Evolutionary conservation across 1,139 yeast species (phyloP).

Genomic region (Casaregolazyma suthepensis): DNA sequence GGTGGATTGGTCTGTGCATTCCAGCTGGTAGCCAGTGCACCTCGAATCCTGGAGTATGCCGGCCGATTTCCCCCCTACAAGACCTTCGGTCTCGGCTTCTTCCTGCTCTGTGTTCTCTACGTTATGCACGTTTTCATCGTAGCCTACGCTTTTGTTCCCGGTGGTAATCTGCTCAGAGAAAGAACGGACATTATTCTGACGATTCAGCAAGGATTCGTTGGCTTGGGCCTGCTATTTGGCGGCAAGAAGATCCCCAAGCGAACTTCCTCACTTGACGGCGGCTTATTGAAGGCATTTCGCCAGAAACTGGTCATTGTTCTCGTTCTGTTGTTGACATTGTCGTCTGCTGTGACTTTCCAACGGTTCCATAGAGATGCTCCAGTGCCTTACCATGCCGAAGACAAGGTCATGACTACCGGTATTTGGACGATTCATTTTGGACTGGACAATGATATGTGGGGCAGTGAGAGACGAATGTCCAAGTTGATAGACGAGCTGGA

Average conservation of each 20-base stretch:
- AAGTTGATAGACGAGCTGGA: conserved; percentile 78
- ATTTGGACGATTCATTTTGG: conserved; percentile 99
- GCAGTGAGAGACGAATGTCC: conserved; percentile 84
- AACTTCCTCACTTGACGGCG: conserved; percentile 1
- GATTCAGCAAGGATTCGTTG: conserved; percentile 44
- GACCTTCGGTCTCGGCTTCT: conserved; percentile 50
- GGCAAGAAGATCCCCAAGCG: conserved; percentile 25
- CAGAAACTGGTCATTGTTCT: conserved; percentile 25
- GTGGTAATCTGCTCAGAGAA: conserved; percentile 82
- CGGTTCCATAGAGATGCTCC: conserved; percentile 57
- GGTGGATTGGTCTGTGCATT: conserved; percentile 67
- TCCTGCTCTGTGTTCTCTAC: conserved; percentile 50
- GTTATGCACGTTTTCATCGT: conserved; percentile 94
- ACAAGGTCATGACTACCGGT: conserved; percentile 81
- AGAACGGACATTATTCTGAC: conserved; percentile 71
- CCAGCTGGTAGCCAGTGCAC: conserved; percentile 59
- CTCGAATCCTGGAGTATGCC: conserved; percentile 54
- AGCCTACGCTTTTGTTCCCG: conserved; percentile 97
- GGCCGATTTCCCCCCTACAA: conserved; percentile 55
- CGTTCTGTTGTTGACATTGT: conserved; percentile 27
- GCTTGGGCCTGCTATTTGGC: conserved; percentile 32
- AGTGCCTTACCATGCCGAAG: conserved; percentile 69
- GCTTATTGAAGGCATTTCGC: conserved; percentile 11
- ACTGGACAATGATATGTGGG: conserved; percentile 97
- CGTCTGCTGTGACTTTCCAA: conserved; percentile 44